Percentiles rank a stretch among this genome's conserved stretches.
phyloP scores from a whole-genome alignment of 345 rosid species.

The Moringa oleifera region DNA sequence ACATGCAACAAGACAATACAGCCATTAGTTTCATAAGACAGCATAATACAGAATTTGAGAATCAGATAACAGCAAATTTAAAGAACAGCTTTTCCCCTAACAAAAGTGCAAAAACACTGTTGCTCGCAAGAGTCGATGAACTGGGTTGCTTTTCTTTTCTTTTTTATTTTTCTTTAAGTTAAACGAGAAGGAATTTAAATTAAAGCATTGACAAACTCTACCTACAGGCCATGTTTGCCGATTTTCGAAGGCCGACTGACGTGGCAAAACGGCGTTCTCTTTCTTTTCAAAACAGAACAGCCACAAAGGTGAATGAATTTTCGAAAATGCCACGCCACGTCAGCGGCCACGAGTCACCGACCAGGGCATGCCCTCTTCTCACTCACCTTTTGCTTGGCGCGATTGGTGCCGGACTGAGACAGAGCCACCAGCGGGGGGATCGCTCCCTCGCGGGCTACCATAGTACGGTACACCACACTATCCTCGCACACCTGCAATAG shows the following conservation, averaged over 20 bases:
- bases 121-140: no score
- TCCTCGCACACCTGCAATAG: conserved; percentile 71
- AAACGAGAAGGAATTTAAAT: neutral
- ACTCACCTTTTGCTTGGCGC: conserved; percentile 80
- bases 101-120: no score
- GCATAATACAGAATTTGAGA: neutral
- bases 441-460: conserved; percentile 94
- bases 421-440: conserved; percentile 86
- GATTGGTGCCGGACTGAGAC: conserved; percentile 76
- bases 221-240: neutral
- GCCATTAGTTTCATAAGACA: neutral
- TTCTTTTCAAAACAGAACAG: neutral
- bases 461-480: conserved; percentile 46
- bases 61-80: neutral
- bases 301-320: conserved; percentile 9
- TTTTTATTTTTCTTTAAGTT: no score
- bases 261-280: conserved; percentile 28
- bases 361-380: neutral
- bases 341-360: conserved; percentile 7
- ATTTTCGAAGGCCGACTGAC: conserved; percentile 11
- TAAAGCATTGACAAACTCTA: neutral
- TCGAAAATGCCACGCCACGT: conserved; percentile 19
- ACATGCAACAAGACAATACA: conserved; percentile 26
- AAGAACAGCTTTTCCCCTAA: neutral
- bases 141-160: no score